Evolutionary conservation across 2,329 filamentous ascomycete genomes (phyloP).

Genomic region (Salinomyces thailandicus): DNA sequence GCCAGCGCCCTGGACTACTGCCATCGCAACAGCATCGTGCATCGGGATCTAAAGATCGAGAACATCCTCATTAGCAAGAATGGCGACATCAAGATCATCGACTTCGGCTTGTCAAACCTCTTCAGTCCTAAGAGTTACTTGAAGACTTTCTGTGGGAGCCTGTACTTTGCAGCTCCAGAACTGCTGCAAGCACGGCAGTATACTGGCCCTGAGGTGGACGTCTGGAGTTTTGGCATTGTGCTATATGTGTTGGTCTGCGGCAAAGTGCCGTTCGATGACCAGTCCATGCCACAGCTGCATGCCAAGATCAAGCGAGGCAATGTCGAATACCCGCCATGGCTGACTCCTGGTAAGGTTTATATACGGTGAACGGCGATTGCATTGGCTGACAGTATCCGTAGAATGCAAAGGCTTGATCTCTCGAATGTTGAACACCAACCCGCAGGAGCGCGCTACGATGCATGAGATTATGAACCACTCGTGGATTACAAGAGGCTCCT

Average conservation of each 20-base stretch:
- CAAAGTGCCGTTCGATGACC: constrained; percentile 96
- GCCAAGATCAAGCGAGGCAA: constrained; percentile 97
- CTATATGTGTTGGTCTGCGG: constrained; percentile 94
- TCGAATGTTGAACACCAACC: constrained; percentile 91
- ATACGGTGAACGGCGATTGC: background rate
- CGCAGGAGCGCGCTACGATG: constrained; percentile 73
- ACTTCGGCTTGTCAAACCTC: constrained; percentile 93
- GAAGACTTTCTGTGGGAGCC: constrained; percentile 93
- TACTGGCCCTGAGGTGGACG: constrained; percentile 89
- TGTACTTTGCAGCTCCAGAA: constrained; percentile 96
- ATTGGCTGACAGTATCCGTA: constrained; percentile 28
- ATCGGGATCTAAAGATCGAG: constrained; percentile 95
- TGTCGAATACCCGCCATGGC: constrained; percentile 90
- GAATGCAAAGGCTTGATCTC: constrained; percentile 91
- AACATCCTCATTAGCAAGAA: constrained; percentile 99
- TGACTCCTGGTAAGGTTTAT: constrained; percentile 65
- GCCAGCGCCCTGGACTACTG: constrained; percentile 95
- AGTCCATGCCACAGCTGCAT: constrained; percentile 96
- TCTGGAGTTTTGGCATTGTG: constrained; percentile 98
- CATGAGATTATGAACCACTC: constrained; percentile 88
- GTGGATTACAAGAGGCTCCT: constrained; percentile 92
- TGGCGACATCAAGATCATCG: constrained; percentile 98
- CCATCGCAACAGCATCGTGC: constrained; percentile 95
- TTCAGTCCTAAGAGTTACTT: constrained; percentile 77
- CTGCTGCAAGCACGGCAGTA: constrained; percentile 88